These are phyloP conservation scores for Pseudopithomyces chartarum DNA, from an alignment of 2,329 filamentous ascomycete species.

Conservation along the genomic window DNA sequence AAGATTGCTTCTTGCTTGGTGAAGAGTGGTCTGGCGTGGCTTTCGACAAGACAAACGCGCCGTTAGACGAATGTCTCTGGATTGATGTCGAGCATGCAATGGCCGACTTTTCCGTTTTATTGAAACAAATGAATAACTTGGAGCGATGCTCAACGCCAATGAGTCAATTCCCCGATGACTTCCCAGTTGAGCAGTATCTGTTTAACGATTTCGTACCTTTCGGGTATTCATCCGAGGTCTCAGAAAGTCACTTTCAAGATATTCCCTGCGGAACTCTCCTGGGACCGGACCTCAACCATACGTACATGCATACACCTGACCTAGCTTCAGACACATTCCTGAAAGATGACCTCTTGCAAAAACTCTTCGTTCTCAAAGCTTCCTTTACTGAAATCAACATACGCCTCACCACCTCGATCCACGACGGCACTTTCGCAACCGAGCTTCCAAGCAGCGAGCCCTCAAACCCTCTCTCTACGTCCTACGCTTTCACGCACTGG, in stretches of 20 bases:
- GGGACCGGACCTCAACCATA: too few species aligned
- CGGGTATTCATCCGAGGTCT: neutral
- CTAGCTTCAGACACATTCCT: too few species aligned
- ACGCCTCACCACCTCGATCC: slow-evolving; percentile 27
- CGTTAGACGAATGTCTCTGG: slow-evolving; percentile 32
- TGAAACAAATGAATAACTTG: slow-evolving; percentile 32
- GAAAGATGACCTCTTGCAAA: slow-evolving; percentile 21
- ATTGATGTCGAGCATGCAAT: slow-evolving; percentile 35
- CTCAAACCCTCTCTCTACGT: slow-evolving; percentile 23
- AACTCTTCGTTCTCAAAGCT: slow-evolving; percentile 30
- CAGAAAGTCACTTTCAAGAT: neutral
- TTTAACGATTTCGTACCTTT: slow-evolving; percentile 10
- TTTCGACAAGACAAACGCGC: slow-evolving; percentile 36
- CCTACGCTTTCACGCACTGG: slow-evolving; percentile 38
- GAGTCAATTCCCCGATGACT: neutral
- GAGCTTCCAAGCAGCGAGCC: slow-evolving; percentile 25
- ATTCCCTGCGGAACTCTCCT: too few species aligned
- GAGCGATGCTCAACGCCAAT: slow-evolving; percentile 7
- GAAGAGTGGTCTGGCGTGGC: slow-evolving; percentile 39
- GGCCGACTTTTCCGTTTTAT: slow-evolving; percentile 32
- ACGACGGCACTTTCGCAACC: slow-evolving; percentile 24
- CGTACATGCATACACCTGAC: too few species aligned
- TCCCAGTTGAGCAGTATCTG: neutral
- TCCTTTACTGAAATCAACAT: slow-evolving; percentile 23
- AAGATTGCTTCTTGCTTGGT: slow-evolving; percentile 35